Evolutionary conservation across 2,329 filamentous ascomycete genomes (phyloP).

Genomic region (Cryphonectria naterciae): DNA sequence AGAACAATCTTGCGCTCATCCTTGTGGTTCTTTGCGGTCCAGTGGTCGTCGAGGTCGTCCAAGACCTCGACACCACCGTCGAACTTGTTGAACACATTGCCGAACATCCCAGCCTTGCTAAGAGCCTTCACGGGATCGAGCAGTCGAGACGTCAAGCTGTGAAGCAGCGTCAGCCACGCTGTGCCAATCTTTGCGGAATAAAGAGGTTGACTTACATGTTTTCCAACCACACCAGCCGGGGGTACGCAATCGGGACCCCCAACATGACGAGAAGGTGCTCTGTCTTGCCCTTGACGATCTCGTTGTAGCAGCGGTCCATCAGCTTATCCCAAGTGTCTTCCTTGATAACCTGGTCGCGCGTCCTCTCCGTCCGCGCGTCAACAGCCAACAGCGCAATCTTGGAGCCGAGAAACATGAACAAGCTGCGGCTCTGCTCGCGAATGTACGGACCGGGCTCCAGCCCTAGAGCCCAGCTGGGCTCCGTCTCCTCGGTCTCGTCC

Average conservation of each 20-base stretch:
- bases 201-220: conserved; percentile 61
- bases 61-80: conserved; percentile 91
- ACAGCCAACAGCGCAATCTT: conserved; percentile 82
- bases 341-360: conserved; percentile 77
- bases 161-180: conserved; percentile 21
- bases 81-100: conserved; percentile 82
- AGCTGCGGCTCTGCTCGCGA: conserved; percentile 77
- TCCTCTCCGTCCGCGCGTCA: conserved; percentile 90
- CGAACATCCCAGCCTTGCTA: conserved; percentile 79
- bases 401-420: conserved; percentile 83
- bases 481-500: conserved; percentile 78
- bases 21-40: conserved; percentile 96
- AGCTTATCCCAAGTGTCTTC: conserved; percentile 84
- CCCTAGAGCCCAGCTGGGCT: conserved; percentile 91
- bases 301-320: conserved; percentile 81
- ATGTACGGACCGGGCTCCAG: conserved; percentile 85
- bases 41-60: conserved; percentile 93
- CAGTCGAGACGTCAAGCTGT: conserved; percentile 76
- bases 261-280: conserved; percentile 89
- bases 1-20: conserved; percentile 84
- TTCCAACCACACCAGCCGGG: conserved; percentile 73
- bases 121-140: conserved; percentile 91
- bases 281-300: conserved; percentile 81
- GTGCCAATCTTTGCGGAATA: background rate
- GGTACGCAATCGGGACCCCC: conserved; percentile 83